Evolutionary conservation across 2,329 filamentous ascomycete species (phyloP), one percentile per base, ranked within the genome.

Genomic region (Nemania sp.): DNA sequence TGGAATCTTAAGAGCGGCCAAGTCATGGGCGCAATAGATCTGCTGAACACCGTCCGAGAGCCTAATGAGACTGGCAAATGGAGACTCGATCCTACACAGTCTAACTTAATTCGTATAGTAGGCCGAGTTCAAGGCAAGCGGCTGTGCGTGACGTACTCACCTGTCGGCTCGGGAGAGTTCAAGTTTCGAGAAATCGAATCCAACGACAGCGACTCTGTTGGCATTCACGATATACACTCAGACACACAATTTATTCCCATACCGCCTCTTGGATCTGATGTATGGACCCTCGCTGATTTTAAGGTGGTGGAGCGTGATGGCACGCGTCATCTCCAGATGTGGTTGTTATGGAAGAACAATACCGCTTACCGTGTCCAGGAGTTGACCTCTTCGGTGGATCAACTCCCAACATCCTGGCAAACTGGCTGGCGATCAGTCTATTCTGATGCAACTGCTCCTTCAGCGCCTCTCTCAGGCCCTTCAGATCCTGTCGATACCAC

Each of bases 1-100:
- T 97, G 94, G 93, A 94, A 96, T 66, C 78, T 93, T 26, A 77
- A 83, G n/a, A 89, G 83, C 33, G 92, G 92, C 41, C 89, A 86
- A 67, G 82, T 95, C 49, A 82, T 90, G 5, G 84, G 85, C 51
- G 86, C 87, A 5, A 85, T 84, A 62, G 93, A 99, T 70, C 78
- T 99, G 26, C 72, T 97, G 14, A 84, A 88, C 62, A 80, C 86
- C 17, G 76, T 81, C 26, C 73, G 83, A 48, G 82, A 88, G 45
- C 79, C 85, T 1, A 84, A 90, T 44, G 89, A 92, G 49, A 73
- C 81, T 19, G 79, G 81, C n/a, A 86, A 88, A 56, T 90, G 90
- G 75, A 81, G 85, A 3, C 84, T 97, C 58, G 89, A 91, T 54
- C 89, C 93, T 1, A 83, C 86, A 5, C 90, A 94, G 65, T 81